Base-by-base conservation (phyloP, 352 stramenopile species). In the Phytophthora quininea region DNA sequence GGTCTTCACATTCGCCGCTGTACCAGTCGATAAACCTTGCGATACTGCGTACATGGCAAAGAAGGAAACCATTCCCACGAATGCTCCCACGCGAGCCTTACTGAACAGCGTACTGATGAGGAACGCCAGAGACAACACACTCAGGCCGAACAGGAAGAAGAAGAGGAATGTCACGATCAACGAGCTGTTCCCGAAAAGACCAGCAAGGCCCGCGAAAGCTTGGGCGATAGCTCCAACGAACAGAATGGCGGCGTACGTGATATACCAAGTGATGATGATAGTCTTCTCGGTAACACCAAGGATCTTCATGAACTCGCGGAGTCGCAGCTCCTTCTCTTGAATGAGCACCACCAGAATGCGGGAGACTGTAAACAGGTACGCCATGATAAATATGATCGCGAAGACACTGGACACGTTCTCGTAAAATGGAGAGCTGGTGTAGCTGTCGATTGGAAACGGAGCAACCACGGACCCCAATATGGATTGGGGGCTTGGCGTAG, bases 291-390 rank as follows among this genome's bases (percentile, higher is more conserved):
- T 95, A 19, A 98, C 81, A 29, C 96, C 95, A 58, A 98, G 91
- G 48, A 88, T 85, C 69, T 94, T 93, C 74, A 98, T 95, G 53
- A 86, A 84, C 65, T 98, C 94, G 15, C 93, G 91, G 38, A 92
- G 80, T 5, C 88, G 79, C 1, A 80, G 77, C 54, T 98, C 94
- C 35, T 97, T 97, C 64, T 98, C 94, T 32, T 79, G 61, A 11
- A 98, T 95, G 29, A 98, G 72, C 4, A 82, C 71, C 8, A 92
- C 73, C 31, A 98, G 71, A 38, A 97, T 76, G 3, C 82, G 77
- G 12, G 89, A 97, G 9, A 96, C 77, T 8, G 90, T 84, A 71
- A 94, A 96, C 8, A 98, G 60, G 62, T 95, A 98, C 3, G 89
- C 83, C 48, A 98, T 73, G 46, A 98, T 80, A 64, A 97, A 98